A percentile compares a stretch with the other conserved stretches of the same genome.
phyloP scores from a whole-genome alignment of 257 asterid species.

The Salvia hispanica region DNA sequence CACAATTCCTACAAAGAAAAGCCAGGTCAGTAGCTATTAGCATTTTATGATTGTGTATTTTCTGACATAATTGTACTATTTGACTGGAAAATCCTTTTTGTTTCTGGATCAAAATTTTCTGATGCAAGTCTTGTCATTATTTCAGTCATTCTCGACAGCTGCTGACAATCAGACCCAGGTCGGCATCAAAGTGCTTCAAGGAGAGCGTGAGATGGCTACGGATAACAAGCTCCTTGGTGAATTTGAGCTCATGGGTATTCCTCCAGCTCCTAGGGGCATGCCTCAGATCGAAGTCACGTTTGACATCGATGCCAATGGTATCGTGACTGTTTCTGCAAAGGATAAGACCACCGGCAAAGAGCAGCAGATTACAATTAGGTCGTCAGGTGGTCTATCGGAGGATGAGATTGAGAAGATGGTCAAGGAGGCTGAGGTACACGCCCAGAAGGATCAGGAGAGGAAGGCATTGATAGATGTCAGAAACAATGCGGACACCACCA shows the following conservation, averaged over 20 bases:
- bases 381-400: conserved; percentile 66
- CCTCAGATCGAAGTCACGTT: conserved; percentile 73
- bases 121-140: neutral
- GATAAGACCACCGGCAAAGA: conserved; percentile 65
- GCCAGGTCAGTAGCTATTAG: conserved; percentile 55
- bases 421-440: conserved; percentile 61
- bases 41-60: neutral
- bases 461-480: conserved; percentile 55
- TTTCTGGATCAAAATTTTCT: neutral
- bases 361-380: conserved; percentile 66
- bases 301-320: conserved; percentile 72
- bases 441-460: conserved; percentile 66
- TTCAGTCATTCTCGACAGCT: conserved; percentile 68
- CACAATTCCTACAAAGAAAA: conserved; percentile 74
- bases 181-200: conserved; percentile 69
- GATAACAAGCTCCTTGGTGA: conserved; percentile 68
- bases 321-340: conserved; percentile 62
- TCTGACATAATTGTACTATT: neutral
- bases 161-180: conserved; percentile 79
- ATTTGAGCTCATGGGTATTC: conserved; percentile 66
- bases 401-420: conserved; percentile 71
- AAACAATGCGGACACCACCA: conserved; percentile 61
- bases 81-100: conserved; percentile 18
- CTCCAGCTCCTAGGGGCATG: conserved; percentile 73
- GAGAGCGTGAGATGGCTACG: conserved; percentile 68